phyloP scores from a whole-genome alignment of 768 basidiomycete species.

The Lactifluus rugatus region DNA sequence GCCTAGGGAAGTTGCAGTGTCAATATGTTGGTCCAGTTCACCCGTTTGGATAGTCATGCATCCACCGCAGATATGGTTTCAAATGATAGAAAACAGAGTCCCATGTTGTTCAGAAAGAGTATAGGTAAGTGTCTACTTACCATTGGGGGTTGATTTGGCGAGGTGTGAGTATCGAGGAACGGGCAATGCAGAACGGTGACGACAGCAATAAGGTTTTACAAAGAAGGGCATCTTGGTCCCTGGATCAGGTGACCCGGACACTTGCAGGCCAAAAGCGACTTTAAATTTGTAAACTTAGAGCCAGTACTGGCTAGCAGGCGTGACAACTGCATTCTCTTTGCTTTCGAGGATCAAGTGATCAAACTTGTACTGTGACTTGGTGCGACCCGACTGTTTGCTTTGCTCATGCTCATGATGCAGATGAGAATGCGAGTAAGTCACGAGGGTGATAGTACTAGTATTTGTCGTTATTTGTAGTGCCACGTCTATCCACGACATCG shows the following conservation, averaged over 20 bases:
- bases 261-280: no score
- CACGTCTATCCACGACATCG: constrained; percentile 16
- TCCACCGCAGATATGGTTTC: neutral
- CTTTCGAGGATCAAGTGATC: no score
- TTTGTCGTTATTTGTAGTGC: constrained; percentile 19
- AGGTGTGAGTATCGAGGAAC: neutral
- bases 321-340: no score
- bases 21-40: neutral
- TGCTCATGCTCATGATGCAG: no score
- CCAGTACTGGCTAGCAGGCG: no score
- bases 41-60: neutral
- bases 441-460: no score
- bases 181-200: neutral
- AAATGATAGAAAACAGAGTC: neutral
- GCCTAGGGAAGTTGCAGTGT: constrained; percentile 28
- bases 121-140: neutral
- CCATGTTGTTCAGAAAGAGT: neutral
- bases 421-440: no score
- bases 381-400: no score
- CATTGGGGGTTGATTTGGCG: neutral
- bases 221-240: no score
- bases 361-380: no score
- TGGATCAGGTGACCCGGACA: no score
- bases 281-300: no score
- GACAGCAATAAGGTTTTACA: neutral